A percentile compares a stretch with the other conserved stretches of the same genome.
Evolutionary conservation across 495 filamentous ascomycete genomes (phyloP).

Genomic region (Aspergillus sclerotioniger): DNA sequence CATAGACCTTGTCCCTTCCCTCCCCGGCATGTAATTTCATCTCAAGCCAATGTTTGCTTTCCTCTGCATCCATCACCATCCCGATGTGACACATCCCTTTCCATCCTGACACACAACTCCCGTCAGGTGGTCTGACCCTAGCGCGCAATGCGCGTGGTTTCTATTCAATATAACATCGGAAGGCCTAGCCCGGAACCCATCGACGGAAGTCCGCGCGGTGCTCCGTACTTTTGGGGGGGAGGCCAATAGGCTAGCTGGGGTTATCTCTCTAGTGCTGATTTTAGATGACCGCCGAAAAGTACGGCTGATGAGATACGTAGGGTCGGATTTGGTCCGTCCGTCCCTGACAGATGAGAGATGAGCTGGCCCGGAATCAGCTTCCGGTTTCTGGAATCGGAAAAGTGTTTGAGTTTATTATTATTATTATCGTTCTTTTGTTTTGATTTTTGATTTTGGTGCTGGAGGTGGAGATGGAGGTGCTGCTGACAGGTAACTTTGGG

Average conservation of each 20-base stretch:
- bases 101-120: neutral
- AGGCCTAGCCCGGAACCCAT: no score
- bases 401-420: neutral
- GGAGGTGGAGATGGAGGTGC: no score
- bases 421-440: neutral
- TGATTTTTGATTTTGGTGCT: constrained; percentile 1
- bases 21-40: no score
- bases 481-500: no score
- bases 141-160: neutral
- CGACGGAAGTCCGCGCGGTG: neutral
- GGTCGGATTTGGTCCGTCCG: neutral
- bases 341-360: constrained; percentile 3
- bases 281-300: neutral
- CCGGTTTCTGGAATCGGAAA: constrained; percentile 5
- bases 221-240: neutral
- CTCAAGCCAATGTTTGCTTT: neutral
- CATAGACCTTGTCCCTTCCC: neutral
- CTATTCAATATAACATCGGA: no score
- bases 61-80: no score
- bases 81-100: neutral
- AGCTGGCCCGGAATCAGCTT: neutral
- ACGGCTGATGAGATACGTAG: neutral
- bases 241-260: no score
- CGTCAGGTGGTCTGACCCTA: neutral
- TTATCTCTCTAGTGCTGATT: neutral